Evolutionary conservation across 1,139 yeast genomes (phyloP), one percentile per base, ranked within the genome.

Genomic region (Casaregolazyma suthepensis): DNA sequence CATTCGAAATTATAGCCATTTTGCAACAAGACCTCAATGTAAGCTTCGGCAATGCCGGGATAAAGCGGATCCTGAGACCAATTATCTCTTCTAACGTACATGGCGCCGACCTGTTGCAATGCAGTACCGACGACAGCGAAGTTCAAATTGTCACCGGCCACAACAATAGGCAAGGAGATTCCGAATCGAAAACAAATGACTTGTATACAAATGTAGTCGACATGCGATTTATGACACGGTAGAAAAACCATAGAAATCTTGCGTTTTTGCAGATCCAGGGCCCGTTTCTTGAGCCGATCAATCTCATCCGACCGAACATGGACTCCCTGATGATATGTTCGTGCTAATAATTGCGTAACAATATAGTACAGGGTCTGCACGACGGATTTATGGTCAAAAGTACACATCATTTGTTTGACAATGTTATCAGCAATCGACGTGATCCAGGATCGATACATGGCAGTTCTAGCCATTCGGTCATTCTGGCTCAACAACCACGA

Each of bases 61-160:
- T 82, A 85, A 29, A 85, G 76, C 61, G 80, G 80, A 53, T 79
- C 76, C 45, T 59, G 57, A 31, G 58, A 52, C 56, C 59, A 56
- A 59, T 81, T 82, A 49, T 68, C 67, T 20, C 77, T 66, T 17
- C 75, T 64, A 56, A 73, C 73, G 61, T 65, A 73, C 65, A 73
- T 66, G n/a, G 75, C 76, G 7, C 77, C 77, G 10, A 70, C 71
- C 48, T 71, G 70, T 49, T 71, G 62, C 47, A 70, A 59, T 59
- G 70, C 59, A 40, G 71, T 70, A 1, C 87, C 86, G 53, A 83
- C 74, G 12, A 82, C 70, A 0, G 86, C 82, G 52, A 83, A 82
- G 62, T 83, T 82, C 64, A 83, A 75, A 65, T 83, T 83, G 54
- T 83, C 87, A 6, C 88, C 88, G 1, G 88, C 87, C 52, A 83